A percentile compares a stretch with the other conserved stretches of the same genome.
These are phyloP conservation scores for Vicia faba DNA, from an alignment of 306 rosid genomes.

Conservation along the genomic window DNA sequence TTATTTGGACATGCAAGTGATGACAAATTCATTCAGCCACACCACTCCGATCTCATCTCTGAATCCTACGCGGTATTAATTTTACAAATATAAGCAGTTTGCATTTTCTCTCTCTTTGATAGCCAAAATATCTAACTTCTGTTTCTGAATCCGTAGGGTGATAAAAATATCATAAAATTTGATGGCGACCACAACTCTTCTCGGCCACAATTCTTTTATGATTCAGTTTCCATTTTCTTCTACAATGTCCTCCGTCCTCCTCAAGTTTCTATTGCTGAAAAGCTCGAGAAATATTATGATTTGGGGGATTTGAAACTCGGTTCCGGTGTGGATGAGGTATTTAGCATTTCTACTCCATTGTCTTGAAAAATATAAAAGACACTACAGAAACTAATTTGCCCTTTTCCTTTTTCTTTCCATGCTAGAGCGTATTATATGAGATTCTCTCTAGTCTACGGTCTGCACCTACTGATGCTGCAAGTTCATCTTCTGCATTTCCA, in stretches of 20 bases:
- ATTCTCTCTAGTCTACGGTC: constrained; percentile 78
- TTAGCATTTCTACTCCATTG: constrained; percentile 31
- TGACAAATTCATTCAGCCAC: constrained; percentile 88
- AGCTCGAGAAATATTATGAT: constrained; percentile 90
- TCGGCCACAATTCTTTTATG: constrained; percentile 94
- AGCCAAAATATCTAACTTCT: constrained; percentile 30
- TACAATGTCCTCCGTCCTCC: constrained; percentile 92
- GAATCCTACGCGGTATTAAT: constrained; percentile 69
- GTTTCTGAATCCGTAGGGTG: constrained; percentile 63
- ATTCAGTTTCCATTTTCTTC: constrained; percentile 96
- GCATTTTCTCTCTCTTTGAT: not conserved
- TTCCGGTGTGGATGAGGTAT: constrained; percentile 82
- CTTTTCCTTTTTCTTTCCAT: constrained; percentile 31
- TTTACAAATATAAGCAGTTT: constrained; percentile 35
- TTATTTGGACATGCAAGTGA: constrained; percentile 91
- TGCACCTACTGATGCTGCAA: constrained; percentile 66
- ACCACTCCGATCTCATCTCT: constrained; percentile 76
- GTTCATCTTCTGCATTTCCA: constrained; percentile 90
- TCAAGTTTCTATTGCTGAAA: constrained; percentile 61
- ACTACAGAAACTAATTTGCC: constrained; percentile 28
- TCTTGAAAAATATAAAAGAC: not conserved
- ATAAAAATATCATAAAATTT: constrained; percentile 83
- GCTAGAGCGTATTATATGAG: constrained; percentile 75
- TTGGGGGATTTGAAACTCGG: constrained; percentile 87
- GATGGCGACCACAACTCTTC: constrained; percentile 97